Conservation (phyloP, 441 rosid genomes). For the Jatropha podagrica region DNA sequence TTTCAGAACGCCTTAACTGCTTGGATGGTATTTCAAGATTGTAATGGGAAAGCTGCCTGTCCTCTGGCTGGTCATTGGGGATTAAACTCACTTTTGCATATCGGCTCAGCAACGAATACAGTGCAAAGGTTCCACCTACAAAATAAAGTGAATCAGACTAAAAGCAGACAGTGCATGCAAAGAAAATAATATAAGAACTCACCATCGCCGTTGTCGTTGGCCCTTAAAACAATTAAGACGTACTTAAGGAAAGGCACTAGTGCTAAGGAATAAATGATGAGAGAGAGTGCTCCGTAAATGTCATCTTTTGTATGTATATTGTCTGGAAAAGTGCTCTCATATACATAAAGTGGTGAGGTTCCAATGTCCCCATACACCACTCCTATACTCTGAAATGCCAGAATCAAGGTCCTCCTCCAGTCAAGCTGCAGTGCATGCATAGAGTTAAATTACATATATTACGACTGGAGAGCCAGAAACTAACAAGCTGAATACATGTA, state of each 20-base stretch:
- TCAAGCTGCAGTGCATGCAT: slow-evolving; percentile 23
- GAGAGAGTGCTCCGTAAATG: slow-evolving; percentile 59
- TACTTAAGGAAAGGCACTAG: slow-evolving; percentile 62
- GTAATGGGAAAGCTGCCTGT: slow-evolving; percentile 59
- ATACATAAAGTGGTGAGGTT: slow-evolving; percentile 79
- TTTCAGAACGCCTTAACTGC: slow-evolving; percentile 39
- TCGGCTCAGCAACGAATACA: slow-evolving; percentile 67
- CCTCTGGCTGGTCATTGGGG: slow-evolving; percentile 79
- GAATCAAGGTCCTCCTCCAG: slow-evolving; percentile 55
- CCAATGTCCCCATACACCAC: slow-evolving; percentile 77
- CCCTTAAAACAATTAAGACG: slow-evolving; percentile 60
- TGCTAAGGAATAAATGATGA: slow-evolving; percentile 58
- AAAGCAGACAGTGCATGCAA: too few relatives aligned
- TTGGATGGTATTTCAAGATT: slow-evolving; percentile 49
- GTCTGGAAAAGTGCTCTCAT: slow-evolving; percentile 50
- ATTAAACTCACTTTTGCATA: slow-evolving; percentile 50
- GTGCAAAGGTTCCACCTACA: slow-evolving; percentile 77
- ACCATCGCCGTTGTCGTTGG: slow-evolving; percentile 91
- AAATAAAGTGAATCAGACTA: too few relatives aligned
- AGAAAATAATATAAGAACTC: neutral
- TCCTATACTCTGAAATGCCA: slow-evolving; percentile 74
- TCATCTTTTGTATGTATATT: slow-evolving; percentile 45
- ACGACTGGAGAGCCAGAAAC: too few relatives aligned
- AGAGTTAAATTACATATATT: too few relatives aligned
- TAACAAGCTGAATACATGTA: too few relatives aligned